Base-by-base conservation (phyloP, 2,329 filamentous ascomycete species). In the Dactylellina sp. region DNA sequence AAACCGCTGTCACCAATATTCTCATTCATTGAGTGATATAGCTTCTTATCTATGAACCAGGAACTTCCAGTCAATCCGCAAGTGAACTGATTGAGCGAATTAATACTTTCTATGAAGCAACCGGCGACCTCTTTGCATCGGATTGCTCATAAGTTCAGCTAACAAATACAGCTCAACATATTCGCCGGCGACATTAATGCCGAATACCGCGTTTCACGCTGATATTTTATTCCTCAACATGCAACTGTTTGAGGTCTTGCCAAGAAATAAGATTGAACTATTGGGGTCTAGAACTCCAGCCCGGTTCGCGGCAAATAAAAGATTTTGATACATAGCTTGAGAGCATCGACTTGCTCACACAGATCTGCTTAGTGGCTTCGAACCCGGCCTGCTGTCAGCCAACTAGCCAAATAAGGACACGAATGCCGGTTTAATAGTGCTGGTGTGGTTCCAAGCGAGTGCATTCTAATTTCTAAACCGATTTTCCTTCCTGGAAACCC, bases 341-440 rank as follows among this genome's bases (percentile, higher is more conserved):
- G n/a, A 28, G 20, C 28, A 42, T 61, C 44, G 37, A 49, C 25
- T 50, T 47, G n/a, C n/a, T n/a, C n/a, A n/a, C n/a, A n/a, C n/a
- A n/a, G n/a, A n/a, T n/a, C n/a, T 28, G 44, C 25, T 50, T 28
- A 44, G 44, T 42, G 20, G 16, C 14, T 42, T 42, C 39, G 39
- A n/a, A n/a, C 39, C 39, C 39, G 39, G 39, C 39, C 39, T 7
- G 39, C 39, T 42, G 39, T 42, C 39, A 42, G 7, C 7, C 39
- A n/a, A n/a, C 39, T 5, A 18, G 39, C 4, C 7, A 42, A 18
- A 12, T 7, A 42, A n/a, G 39, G 6, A 7, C 16, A n/a, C 7
- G 39, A 42, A 42, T 42, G 14, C 39, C 16, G 14, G 16, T 7
- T 12, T 14, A 7, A 7, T 42, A 4, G 39, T 7, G 39, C 16